A percentile compares a stretch with the other conserved stretches of the same genome.
These are phyloP conservation scores for Antrodiella citrinella DNA, from an alignment of 768 basidiomycete genomes.

Conservation along the genomic window DNA sequence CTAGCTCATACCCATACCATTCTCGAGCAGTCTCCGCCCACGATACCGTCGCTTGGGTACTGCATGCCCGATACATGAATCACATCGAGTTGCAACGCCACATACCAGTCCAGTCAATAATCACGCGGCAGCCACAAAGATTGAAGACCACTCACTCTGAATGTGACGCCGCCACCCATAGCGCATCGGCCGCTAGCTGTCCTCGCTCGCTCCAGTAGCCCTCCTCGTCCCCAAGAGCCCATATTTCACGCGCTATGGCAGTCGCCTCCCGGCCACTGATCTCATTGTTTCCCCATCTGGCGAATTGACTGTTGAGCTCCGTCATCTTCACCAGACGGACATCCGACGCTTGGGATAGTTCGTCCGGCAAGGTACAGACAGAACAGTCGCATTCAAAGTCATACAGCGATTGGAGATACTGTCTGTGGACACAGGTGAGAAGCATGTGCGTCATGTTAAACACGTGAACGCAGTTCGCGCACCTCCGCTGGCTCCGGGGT, in stretches of 20 bases:
- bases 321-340: constrained; percentile 38
- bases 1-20: constrained; percentile 55
- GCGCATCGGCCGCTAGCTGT: constrained; percentile 51
- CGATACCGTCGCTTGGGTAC: constrained; percentile 33
- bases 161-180: constrained; percentile 53
- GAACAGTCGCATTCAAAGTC: constrained; percentile 52
- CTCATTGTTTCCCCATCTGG: constrained; percentile 37
- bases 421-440: constrained; percentile 25
- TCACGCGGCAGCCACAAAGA: not conserved
- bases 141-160: constrained; percentile 57
- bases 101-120: not conserved
- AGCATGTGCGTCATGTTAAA: constrained; percentile 2
- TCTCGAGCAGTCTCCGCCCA: constrained; percentile 43
- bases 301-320: constrained; percentile 34
- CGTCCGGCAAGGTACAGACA: constrained; percentile 47
- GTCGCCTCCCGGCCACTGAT: constrained; percentile 46
- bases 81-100: not conserved
- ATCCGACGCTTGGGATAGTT: constrained; percentile 44
- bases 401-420: constrained; percentile 41
- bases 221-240: constrained; percentile 52
- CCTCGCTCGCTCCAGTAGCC: constrained; percentile 63
- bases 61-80: constrained; percentile 16
- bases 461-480: constrained; percentile 5
- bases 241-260: constrained; percentile 39
- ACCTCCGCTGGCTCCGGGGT: constrained; percentile 48